Evolutionary conservation across 1,139 yeast species (phyloP), one percentile per base, ranked within the genome.

Genomic region (Trichomonascaceae sp.): DNA sequence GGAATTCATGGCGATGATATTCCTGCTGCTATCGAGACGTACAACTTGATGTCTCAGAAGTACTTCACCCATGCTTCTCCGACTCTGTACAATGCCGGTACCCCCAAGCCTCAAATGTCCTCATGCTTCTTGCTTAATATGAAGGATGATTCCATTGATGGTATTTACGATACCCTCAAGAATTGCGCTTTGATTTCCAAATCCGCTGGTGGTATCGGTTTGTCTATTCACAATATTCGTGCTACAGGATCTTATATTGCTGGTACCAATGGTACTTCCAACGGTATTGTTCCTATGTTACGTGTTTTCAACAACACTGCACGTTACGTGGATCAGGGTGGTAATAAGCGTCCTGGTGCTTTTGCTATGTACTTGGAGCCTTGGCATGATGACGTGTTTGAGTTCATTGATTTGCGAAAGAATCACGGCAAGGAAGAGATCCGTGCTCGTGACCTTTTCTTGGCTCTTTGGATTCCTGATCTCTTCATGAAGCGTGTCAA

Each of bases 401-500:
- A 83, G 53, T 83, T 86, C 63, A 73, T 87, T 50, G 87, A 85
- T 60, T 78, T 86, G 60, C 78, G 88, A 66, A 86, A 86, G 68
- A 86, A 85, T 65, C 91, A 85, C 61, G 95, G 95, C 61, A 85
- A 85, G 62, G 95, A 87, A 70, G 95, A 87, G 72, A 77, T 83
- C 64, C 77, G 95, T 66, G 91, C 95, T 4, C 76, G 95, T 67
- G 95, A 87, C 68, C 74, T 87, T 64, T 86, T 87, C 75, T 87
- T 85, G 58, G 95, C 91, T 7, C 74, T 87, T 60, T 87, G 95
- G 95, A 76, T 86, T 55, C 88, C 95, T 9, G 96, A 88, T 70
- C 74, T 89, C 68, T 88, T 88, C 74, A 88, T 88, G 96, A 80
- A 85, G 74, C 82, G 95, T 66, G 96, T 88, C 57, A 87, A 87